These are phyloP conservation scores for Malus hybrid DNA, from an alignment of 331 rosid genomes.

Conservation along the genomic window DNA sequence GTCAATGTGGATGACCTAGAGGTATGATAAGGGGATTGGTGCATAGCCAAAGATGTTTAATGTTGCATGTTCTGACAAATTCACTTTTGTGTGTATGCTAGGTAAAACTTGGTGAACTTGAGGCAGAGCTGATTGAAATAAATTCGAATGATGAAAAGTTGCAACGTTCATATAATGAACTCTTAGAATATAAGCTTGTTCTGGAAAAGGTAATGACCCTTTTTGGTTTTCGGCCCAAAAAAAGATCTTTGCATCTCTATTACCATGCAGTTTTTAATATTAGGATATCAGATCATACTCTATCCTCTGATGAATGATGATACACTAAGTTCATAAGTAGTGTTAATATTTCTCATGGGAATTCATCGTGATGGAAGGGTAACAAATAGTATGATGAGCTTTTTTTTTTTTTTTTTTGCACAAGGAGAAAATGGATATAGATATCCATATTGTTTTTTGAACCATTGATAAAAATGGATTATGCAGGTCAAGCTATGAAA, in stretches of 20 bases:
- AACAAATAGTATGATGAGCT: background rate
- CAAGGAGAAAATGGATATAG: background rate
- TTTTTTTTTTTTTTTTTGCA: background rate
- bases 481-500: background rate
- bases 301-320: background rate
- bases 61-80: conserved; percentile 5
- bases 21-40: conserved; percentile 33
- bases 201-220: conserved; percentile 62
- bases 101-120: conserved; percentile 89
- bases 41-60: conserved; percentile 1
- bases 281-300: background rate
- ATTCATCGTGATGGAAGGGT: background rate
- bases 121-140: conserved; percentile 78
- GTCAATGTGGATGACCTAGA: conserved; percentile 72
- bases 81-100: conserved; percentile 22
- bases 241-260: background rate
- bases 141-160: conserved; percentile 90
- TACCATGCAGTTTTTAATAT: background rate
- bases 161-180: conserved; percentile 89
- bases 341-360: background rate
- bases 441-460: background rate
- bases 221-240: background rate
- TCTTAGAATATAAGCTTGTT: conserved; percentile 82
- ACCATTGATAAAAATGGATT: background rate
- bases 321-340: background rate